Evolutionary conservation across 345 rosid species (phyloP).

Genomic region (Syzygium aqueum): DNA sequence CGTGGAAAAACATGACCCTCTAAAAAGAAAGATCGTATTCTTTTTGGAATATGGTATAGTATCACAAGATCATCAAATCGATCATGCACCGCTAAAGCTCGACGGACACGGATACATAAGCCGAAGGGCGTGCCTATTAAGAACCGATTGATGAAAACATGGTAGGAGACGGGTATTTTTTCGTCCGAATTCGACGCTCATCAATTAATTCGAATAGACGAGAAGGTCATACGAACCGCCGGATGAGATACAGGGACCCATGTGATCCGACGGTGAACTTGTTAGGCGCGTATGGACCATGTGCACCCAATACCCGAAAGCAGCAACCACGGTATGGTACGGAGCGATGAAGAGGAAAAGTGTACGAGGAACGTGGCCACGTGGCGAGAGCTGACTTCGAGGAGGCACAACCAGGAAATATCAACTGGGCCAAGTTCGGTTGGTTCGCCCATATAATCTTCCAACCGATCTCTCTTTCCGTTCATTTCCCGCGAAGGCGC

Average conservation of each 20-base stretch:
- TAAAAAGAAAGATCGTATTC: not conserved
- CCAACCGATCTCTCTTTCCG: not conserved
- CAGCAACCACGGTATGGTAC: not conserved
- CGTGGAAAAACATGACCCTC: not conserved
- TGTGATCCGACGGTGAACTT: not conserved
- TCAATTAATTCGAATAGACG: not conserved
- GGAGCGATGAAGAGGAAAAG: not conserved
- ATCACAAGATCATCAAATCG: not conserved
- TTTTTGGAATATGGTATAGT: not conserved
- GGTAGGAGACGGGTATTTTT: too few species aligned
- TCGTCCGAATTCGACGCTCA: too few species aligned
- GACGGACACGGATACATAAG: too few species aligned
- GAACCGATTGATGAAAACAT: too few species aligned
- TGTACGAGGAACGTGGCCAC: not conserved
- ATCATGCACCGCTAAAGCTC: too few species aligned
- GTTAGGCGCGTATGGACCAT: not conserved
- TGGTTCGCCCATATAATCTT: not conserved
- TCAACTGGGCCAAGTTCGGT: not conserved
- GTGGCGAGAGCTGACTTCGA: not conserved
- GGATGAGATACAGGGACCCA: not conserved
- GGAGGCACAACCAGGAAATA: not conserved
- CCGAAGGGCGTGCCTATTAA: too few species aligned
- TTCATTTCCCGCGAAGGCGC: not conserved
- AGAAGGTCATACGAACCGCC: not conserved
- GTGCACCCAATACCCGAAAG: not conserved